Percentiles rank a stretch among this genome's conserved stretches.
Conservation (phyloP, 1,284 basidiomycete species). For the Ganoderma meredithae region DNA sequence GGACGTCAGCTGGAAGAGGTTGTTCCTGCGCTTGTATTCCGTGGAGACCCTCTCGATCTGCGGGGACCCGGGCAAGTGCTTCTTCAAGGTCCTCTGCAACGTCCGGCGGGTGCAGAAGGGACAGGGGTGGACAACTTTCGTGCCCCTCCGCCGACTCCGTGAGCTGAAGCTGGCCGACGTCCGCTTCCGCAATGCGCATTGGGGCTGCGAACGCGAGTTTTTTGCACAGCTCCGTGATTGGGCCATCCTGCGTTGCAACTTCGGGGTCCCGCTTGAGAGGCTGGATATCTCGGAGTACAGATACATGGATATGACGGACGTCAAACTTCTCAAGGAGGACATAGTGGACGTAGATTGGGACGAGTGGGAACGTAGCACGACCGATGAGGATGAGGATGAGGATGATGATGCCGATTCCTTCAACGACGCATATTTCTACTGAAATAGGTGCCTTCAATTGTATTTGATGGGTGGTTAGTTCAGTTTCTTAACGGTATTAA, state of each 20-base stretch:
- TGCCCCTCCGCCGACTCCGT: background rate
- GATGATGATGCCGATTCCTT: background rate
- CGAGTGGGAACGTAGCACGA: background rate
- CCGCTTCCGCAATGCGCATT: background rate
- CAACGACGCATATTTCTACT: background rate
- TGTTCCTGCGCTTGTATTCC: background rate
- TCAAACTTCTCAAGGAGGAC: background rate
- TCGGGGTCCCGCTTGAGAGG: background rate
- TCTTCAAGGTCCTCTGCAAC: background rate
- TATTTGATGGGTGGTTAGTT: background rate
- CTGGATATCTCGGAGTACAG: background rate
- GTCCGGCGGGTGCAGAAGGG: background rate
- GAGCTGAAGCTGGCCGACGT: background rate
- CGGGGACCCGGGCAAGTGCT: background rate
- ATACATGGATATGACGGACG: background rate
- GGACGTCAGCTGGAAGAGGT: background rate
- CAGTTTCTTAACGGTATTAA: too few relatives aligned
- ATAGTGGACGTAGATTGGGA: background rate
- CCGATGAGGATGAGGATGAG: background rate
- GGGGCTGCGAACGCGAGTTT: background rate
- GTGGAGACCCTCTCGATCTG: background rate
- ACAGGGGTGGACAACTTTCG: background rate
- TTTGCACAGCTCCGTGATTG: background rate
- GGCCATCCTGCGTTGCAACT: background rate
- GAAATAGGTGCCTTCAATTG: background rate